Conservation (phyloP, 116 monocot genomes). For the Cymodocea nodosa region DNA sequence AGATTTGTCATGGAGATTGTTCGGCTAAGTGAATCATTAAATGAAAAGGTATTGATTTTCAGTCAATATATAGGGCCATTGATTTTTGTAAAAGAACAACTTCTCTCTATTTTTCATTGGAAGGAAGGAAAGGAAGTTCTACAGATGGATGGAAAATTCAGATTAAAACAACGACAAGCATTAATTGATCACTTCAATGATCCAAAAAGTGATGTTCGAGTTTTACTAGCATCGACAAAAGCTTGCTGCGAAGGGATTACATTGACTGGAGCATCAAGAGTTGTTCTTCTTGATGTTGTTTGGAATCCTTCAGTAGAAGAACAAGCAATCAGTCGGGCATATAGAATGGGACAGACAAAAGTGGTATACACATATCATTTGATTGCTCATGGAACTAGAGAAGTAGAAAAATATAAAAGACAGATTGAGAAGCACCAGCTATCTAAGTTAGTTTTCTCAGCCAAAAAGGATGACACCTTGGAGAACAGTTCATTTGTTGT, state of each 20-base stretch:
- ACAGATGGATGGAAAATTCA: conserved; percentile 46
- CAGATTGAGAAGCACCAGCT: conserved; percentile 46
- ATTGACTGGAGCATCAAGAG: conserved; percentile 67
- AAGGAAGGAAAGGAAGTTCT: conserved; percentile 50
- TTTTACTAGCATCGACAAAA: conserved; percentile 71
- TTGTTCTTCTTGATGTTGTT: conserved; percentile 63
- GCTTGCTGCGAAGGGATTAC: conserved; percentile 80
- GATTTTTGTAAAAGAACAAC: conserved; percentile 41
- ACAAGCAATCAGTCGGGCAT: conserved; percentile 71
- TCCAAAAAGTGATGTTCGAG: conserved; percentile 26
- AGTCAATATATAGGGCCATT: conserved; percentile 57
- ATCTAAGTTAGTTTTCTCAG: conserved; percentile 43
- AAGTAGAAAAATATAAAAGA: conserved; percentile 42
- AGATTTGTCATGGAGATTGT: conserved; percentile 63
- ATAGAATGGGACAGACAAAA: conserved; percentile 57
- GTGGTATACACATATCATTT: conserved; percentile 57
- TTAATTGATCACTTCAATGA: conserved; percentile 60
- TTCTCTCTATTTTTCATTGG: conserved; percentile 41
- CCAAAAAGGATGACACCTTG: conserved; percentile 7
- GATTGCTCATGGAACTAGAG: conserved; percentile 43
- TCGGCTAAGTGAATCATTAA: conserved; percentile 24
- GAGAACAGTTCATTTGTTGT: conserved; percentile 10
- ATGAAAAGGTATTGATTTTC: conserved; percentile 70
- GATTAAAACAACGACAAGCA: conserved; percentile 22
- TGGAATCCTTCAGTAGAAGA: conserved; percentile 83